Percentiles rank a stretch among this genome's conserved stretches.
Evolutionary conservation across 345 rosid genomes (phyloP).

Genomic region (Moricandia moricandioides): DNA sequence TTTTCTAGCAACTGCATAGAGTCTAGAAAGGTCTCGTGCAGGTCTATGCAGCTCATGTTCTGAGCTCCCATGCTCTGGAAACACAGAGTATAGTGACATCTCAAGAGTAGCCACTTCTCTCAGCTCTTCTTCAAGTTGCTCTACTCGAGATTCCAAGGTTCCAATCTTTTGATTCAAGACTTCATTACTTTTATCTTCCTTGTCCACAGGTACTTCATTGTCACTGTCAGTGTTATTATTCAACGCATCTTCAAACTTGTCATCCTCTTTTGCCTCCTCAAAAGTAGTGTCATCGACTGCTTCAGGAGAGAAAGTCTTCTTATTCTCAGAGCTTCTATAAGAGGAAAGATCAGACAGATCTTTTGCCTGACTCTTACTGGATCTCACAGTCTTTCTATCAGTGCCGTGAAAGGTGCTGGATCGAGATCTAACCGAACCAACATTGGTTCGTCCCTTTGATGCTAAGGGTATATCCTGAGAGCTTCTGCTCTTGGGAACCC

Average conservation of each 20-base stretch:
- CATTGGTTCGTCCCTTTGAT: slow-evolving; percentile 20
- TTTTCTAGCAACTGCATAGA: slow-evolving; percentile 81
- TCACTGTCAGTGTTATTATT: slow-evolving; percentile 56
- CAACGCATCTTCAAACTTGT: slow-evolving; percentile 58
- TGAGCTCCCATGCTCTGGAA: slow-evolving; percentile 87
- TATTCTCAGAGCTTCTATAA: slow-evolving; percentile 22
- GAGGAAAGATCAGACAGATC: slow-evolving; percentile 31
- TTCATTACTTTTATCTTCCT: slow-evolving; percentile 40
- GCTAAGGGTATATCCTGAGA: slow-evolving; percentile 31
- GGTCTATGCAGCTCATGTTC: slow-evolving; percentile 82
- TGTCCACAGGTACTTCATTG: slow-evolving; percentile 53
- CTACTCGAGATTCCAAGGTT: slow-evolving; percentile 64
- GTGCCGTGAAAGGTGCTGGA: slow-evolving; percentile 28
- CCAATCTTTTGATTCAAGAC: slow-evolving; percentile 54
- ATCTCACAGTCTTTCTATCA: slow-evolving; percentile 27
- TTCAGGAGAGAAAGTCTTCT: slow-evolving; percentile 37
- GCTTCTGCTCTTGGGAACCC: slow-evolving; percentile 37
- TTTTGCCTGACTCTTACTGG: slow-evolving; percentile 39
- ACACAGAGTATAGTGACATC: slow-evolving; percentile 82
- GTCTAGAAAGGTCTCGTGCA: slow-evolving; percentile 82
- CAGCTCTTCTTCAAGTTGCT: slow-evolving; percentile 79
- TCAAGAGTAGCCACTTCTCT: slow-evolving; percentile 95
- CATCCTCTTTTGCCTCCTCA: slow-evolving; percentile 49
- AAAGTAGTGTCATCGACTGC: slow-evolving; percentile 42
- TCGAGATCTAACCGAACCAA: slow-evolving; percentile 30